Conservation (phyloP, 176 grass and related monocot species). For the Otatea glauca region DNA sequence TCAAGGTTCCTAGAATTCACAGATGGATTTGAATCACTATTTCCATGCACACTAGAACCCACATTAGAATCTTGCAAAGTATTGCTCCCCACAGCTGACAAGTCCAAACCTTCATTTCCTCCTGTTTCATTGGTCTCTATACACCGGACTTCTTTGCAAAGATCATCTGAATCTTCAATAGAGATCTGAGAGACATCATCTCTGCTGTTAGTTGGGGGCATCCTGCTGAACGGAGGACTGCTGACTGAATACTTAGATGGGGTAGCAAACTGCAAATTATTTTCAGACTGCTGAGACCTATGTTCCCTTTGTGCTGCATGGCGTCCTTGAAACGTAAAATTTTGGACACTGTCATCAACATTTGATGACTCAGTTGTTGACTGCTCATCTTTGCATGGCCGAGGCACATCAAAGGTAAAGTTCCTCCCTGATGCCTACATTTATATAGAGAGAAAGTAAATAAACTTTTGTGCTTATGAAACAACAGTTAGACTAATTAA, state of each 20-base stretch:
- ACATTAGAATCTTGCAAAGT: conserved; percentile 44
- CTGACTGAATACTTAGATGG: conserved; percentile 51
- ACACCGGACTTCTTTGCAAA: conserved; percentile 90
- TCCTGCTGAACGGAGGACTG: conserved; percentile 60
- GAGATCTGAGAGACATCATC: conserved; percentile 41
- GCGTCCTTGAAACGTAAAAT: conserved; percentile 43
- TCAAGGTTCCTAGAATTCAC: conserved; percentile 33
- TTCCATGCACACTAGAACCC: conserved; percentile 28
- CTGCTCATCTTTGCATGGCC: conserved; percentile 61
- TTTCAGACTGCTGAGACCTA: conserved; percentile 45
- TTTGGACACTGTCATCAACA: conserved; percentile 48
- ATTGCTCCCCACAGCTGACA: conserved; percentile 49
- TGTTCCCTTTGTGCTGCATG: conserved; percentile 33
- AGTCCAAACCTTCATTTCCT: conserved; percentile 47
- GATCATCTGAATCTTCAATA: conserved; percentile 71
- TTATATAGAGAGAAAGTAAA: conserved; percentile 34
- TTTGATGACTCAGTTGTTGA: conserved; percentile 60
- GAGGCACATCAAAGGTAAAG: conserved; percentile 63
- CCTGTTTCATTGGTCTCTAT: conserved; percentile 67
- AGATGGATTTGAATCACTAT: conserved; percentile 44
- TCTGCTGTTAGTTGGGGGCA: conserved; percentile 50
- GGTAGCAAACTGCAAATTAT: conserved; percentile 20
- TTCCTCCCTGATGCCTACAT: conserved; percentile 65
- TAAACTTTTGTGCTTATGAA: background rate
- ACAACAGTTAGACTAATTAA: background rate